phyloP scores from a whole-genome alignment of 2,329 filamentous ascomycete species.

The Alternaria gansuensis region DNA sequence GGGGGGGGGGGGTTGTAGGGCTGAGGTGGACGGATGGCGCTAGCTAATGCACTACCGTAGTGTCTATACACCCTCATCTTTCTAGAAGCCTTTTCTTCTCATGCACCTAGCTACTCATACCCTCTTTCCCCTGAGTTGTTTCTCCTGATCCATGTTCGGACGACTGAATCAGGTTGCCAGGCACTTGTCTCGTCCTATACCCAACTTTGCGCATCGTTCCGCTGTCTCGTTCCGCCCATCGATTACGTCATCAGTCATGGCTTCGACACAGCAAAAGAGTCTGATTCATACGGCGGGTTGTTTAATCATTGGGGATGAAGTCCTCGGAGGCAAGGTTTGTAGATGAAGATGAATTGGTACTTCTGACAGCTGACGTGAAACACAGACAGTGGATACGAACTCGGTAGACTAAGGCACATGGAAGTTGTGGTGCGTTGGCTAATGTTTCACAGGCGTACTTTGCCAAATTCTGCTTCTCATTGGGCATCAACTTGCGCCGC shows the following conservation, averaged over 20 bases:
- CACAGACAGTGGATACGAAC: slow-evolving; percentile 71
- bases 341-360: neutral
- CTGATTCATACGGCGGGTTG: slow-evolving; percentile 90
- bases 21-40: slow-evolving; percentile 21
- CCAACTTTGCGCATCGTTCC: slow-evolving; percentile 64
- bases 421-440: slow-evolving; percentile 17
- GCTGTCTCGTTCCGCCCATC: slow-evolving; percentile 45
- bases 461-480: slow-evolving; percentile 71
- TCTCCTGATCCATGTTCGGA: slow-evolving; percentile 70
- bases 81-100: slow-evolving; percentile 16
- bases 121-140: neutral
- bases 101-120: slow-evolving; percentile 35
- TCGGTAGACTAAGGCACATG: slow-evolving; percentile 50
- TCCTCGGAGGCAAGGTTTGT: slow-evolving; percentile 88
- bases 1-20: too few species aligned
- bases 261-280: slow-evolving; percentile 64
- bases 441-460: slow-evolving; percentile 60
- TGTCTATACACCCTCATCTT: slow-evolving; percentile 14
- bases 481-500: slow-evolving; percentile 76
- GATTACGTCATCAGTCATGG: slow-evolving; percentile 56
- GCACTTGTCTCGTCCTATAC: slow-evolving; percentile 72
- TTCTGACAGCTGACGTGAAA: slow-evolving; percentile 32
- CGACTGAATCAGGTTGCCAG: slow-evolving; percentile 76
- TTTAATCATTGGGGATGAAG: slow-evolving; percentile 96
- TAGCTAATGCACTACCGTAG: slow-evolving; percentile 22